Evolutionary conservation across 2,329 filamentous ascomycete genomes (phyloP).

Genomic region (Cladosporium colombiae): DNA sequence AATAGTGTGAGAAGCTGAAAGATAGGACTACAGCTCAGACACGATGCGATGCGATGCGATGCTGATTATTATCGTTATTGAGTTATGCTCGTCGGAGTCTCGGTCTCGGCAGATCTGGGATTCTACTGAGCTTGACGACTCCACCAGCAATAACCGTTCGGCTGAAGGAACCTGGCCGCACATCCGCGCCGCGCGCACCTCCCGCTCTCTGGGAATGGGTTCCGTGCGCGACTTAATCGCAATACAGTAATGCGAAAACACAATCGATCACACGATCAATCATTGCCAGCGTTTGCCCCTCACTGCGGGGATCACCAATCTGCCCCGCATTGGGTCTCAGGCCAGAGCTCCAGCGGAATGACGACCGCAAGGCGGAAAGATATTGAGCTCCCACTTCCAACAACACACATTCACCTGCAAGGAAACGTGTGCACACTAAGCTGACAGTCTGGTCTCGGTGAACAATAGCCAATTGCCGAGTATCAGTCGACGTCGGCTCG

Average conservation of each 20-base stretch:
- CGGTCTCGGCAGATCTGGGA: not conserved
- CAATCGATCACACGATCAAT: conserved; percentile 9
- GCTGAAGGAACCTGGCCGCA: not conserved
- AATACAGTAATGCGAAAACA: not conserved
- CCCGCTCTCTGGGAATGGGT: conserved; percentile 3
- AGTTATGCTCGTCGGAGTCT: not conserved
- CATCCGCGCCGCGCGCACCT: conserved; percentile 4
- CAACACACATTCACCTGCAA: not conserved
- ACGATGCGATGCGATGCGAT: not conserved
- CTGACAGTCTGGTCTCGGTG: conserved; percentile 9
- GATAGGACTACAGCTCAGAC: not conserved
- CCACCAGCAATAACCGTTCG: conserved; percentile 13
- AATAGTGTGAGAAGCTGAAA: not conserved
- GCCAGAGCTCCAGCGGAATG: conserved; percentile 16
- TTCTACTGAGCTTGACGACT: not conserved
- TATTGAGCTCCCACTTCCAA: conserved; percentile 11
- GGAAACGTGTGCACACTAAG: not conserved
- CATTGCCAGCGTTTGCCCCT: conserved; percentile 10
- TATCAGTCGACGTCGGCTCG: not conserved
- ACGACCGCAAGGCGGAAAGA: conserved; percentile 13
- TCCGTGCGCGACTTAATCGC: not conserved
- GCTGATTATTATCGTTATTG: conserved; percentile 1
- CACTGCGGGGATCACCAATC: conserved; percentile 8
- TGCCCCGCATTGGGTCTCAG: conserved; percentile 13
- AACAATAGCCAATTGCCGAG: conserved; percentile 1